Evolutionary conservation across 2,329 filamentous ascomycete genomes (phyloP), one percentile per base, ranked within the genome.

Genomic region (Fusarium anthophilum): DNA sequence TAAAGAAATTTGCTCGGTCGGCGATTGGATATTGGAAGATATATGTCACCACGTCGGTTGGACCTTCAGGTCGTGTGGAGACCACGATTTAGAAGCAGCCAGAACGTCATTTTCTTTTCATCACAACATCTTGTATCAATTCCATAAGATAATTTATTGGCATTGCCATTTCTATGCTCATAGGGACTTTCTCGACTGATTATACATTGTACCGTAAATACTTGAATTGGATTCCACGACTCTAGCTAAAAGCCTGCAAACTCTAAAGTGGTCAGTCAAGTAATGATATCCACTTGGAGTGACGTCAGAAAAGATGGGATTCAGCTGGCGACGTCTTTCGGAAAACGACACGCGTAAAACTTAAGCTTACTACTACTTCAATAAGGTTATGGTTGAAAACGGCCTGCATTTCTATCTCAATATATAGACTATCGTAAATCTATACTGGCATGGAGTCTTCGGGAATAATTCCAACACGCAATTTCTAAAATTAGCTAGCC

Each of bases 61-160:
- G 72, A 74, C 71, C 71, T 74, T 65, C 71, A 32, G 26, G 22
- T 43, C 5, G 26, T 69, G 63, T 71, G 67, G 58, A 38, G 58
- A 74, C 57, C 47, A 28, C 13, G 20, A n/a, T 26, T 20, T 26
- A 64, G 44, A 66, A 62, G 28, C 43, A 28, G 57, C 53, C 57
- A 70, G 57, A 56, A 64, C 28, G 18, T 32, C 48, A 28, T 51
- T 8, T 38, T 37, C 39, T 14, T 38, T 24, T 26, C 17, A 47
- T 41, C 39, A 54, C 28, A 44, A 45, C 26, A 55, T 18, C 47
- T 24, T 51, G 35, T 28, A 28, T 26, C 15, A 48, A 43, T 28
- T 48, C 63, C 51, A 38, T 20, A 26, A 44, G 30, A 38, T 28
- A 30, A 48, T 11, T 28, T 28, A 39, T 32, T 13, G 20, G 20